phyloP scores from a whole-genome alignment of 768 basidiomycete species.

The Tricholoma terreum region DNA sequence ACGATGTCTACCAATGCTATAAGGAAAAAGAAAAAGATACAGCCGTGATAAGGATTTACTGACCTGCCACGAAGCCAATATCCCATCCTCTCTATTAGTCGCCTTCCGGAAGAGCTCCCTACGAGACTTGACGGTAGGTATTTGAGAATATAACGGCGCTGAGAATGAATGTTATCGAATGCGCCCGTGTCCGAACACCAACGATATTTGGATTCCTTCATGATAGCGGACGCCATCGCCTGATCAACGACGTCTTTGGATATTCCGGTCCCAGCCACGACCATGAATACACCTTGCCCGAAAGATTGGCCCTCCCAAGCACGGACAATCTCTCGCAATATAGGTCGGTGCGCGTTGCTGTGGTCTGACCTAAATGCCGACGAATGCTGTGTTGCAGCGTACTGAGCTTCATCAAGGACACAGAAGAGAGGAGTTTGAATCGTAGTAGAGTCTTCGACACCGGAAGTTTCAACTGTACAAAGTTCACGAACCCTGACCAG shows the following conservation, averaged over 20 bases:
- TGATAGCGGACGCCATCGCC: constrained; percentile 43
- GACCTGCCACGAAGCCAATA: constrained; percentile 48
- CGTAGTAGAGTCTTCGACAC: background rate
- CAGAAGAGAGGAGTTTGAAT: constrained; percentile 38
- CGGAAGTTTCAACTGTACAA: constrained; percentile 12
- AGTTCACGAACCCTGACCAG: constrained; percentile 29
- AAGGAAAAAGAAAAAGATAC: background rate
- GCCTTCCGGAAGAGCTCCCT: constrained; percentile 22
- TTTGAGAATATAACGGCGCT: constrained; percentile 34
- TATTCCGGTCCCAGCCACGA: constrained; percentile 44
- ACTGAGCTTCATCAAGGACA: constrained; percentile 45
- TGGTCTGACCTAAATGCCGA: constrained; percentile 38
- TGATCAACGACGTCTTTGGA: constrained; percentile 44
- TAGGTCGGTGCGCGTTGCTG: constrained; percentile 32
- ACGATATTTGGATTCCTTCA: constrained; percentile 45
- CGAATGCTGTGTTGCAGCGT: constrained; percentile 37
- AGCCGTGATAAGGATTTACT: background rate
- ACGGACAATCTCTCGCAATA: constrained; percentile 41
- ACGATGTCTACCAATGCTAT: constrained; percentile 33
- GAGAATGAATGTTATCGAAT: constrained; percentile 32
- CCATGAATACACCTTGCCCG: constrained; percentile 41
- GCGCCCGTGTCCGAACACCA: constrained; percentile 46
- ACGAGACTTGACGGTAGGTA: constrained; percentile 35
- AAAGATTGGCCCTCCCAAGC: constrained; percentile 37
- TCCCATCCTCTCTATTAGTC: constrained; percentile 37